Evolutionary conservation across 441 rosid species (phyloP).

Genomic region (Corymbia calophylla): DNA sequence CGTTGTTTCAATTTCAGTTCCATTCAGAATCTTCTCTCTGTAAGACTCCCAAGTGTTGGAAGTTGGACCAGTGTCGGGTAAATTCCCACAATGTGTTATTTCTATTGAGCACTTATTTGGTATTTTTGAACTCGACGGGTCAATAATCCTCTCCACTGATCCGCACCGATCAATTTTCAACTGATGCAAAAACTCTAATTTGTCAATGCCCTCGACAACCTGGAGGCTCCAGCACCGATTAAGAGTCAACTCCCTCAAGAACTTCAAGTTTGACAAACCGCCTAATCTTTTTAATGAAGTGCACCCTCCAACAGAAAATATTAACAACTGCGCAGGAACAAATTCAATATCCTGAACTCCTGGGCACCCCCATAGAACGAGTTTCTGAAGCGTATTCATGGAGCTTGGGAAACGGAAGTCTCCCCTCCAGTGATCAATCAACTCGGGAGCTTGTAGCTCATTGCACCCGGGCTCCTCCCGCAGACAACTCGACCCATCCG

Average conservation of each 20-base stretch:
- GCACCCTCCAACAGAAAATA: accelerated
- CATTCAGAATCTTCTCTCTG: no score
- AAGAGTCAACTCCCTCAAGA: neutral
- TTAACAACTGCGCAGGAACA: neutral
- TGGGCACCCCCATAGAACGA: neutral
- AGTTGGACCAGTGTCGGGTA: accelerated
- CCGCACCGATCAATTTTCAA: accelerated
- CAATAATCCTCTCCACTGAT: neutral
- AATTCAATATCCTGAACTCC: neutral
- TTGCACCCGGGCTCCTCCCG: no score
- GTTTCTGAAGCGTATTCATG: accelerated
- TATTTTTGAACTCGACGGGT: neutral
- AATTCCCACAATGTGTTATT: accelerated
- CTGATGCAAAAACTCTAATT: neutral
- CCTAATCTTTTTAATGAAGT: neutral
- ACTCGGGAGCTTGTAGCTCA: neutral
- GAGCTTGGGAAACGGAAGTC: neutral
- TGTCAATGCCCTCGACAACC: neutral
- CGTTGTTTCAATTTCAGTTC: no score
- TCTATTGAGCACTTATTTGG: neutral
- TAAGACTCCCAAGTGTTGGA: no score
- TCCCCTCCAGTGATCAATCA: neutral
- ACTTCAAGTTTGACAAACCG: neutral
- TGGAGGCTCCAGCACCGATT: accelerated
- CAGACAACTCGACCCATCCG: neutral